Conservation (phyloP, 441 rosid species). For the Manihot esculenta region DNA sequence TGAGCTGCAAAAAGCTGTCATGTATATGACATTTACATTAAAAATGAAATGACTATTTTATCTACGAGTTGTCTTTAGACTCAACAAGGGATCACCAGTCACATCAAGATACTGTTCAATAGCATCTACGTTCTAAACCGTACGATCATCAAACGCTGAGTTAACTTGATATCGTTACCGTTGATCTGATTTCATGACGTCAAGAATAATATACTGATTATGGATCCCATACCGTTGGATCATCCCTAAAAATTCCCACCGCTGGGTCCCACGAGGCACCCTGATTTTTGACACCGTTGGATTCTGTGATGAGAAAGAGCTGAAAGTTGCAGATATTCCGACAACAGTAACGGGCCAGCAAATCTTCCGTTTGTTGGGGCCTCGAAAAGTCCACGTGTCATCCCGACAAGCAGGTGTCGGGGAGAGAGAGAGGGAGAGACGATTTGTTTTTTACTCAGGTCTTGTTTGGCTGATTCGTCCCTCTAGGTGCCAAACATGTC, state of each 20-base stretch:
- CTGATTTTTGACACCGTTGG: not conserved
- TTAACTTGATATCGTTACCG: too few species aligned
- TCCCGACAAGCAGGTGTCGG: not conserved
- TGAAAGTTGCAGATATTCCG: not conserved
- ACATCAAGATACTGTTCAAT: too few species aligned
- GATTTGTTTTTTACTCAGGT: constrained; percentile 7
- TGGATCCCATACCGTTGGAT: not conserved
- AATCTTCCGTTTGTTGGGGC: not conserved
- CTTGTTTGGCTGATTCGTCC: constrained; percentile 1
- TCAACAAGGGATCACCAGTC: too few species aligned
- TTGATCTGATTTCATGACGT: too few species aligned
- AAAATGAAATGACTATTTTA: too few species aligned
- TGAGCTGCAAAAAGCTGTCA: too few species aligned
- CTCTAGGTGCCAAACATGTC: constrained; percentile 15
- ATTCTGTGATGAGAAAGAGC: not conserved
- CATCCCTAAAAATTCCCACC: not conserved
- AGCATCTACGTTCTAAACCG: too few species aligned
- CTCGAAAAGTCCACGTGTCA: constrained; percentile 28
- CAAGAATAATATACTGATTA: not conserved
- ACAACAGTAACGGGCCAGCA: not conserved
- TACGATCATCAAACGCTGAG: too few species aligned
- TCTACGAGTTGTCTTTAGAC: too few species aligned
- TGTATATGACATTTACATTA: too few species aligned
- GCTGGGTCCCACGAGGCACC: not conserved
- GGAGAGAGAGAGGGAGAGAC: not conserved